Evolutionary conservation across 2,329 filamentous ascomycete species (phyloP).

Genomic region (Cryoendolithus antarcticus): DNA sequence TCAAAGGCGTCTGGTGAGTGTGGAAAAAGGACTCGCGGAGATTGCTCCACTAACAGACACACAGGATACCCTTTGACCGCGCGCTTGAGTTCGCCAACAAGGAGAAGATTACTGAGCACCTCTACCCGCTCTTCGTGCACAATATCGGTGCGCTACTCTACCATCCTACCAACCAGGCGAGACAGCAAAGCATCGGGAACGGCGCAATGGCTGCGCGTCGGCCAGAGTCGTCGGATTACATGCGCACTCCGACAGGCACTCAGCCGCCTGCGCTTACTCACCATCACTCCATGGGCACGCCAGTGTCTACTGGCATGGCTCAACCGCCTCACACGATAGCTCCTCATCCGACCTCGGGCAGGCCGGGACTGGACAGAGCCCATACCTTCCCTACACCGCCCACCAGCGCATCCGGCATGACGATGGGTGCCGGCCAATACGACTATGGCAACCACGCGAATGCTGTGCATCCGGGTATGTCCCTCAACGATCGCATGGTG

Average conservation of each 20-base stretch:
- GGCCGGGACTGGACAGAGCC: slow-evolving; percentile 69
- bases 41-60: slow-evolving; percentile 7
- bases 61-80: slow-evolving; percentile 92
- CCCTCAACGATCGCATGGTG: slow-evolving; percentile 9
- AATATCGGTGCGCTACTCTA: slow-evolving; percentile 91
- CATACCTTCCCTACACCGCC: slow-evolving; percentile 92
- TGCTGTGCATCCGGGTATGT: too few relatives aligned
- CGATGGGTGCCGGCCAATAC: slow-evolving; percentile 62
- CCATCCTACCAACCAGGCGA: slow-evolving; percentile 77
- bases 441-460: slow-evolving; percentile 45
- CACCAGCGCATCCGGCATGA: slow-evolving; percentile 75
- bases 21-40: neutral
- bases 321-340: slow-evolving; percentile 56
- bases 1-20: slow-evolving; percentile 90
- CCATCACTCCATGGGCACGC: slow-evolving; percentile 54
- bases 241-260: slow-evolving; percentile 48
- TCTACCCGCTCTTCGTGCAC: slow-evolving; percentile 94
- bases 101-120: slow-evolving; percentile 92
- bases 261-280: slow-evolving; percentile 60
- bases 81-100: slow-evolving; percentile 99
- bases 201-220: slow-evolving; percentile 67
- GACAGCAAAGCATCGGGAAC: slow-evolving; percentile 51
- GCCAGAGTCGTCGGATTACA: slow-evolving; percentile 37
- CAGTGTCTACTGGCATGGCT: slow-evolving; percentile 41
- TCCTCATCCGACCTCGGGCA: slow-evolving; percentile 42